Conservation (phyloP, 164 flowering plant genomes). For the Vitis rupestris region DNA sequence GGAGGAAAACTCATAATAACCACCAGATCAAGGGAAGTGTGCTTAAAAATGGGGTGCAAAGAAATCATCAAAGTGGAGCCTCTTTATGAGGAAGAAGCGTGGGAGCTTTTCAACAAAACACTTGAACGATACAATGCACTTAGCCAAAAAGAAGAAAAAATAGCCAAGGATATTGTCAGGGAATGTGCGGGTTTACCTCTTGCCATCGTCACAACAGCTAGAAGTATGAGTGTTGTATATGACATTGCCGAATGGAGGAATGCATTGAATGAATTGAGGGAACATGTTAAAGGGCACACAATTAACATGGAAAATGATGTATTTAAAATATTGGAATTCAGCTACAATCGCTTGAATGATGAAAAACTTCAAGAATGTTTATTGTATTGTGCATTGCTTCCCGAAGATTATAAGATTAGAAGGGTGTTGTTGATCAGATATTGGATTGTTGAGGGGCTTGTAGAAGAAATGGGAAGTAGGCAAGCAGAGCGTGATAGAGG, state of each 20-base stretch:
- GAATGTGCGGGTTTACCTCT: constrained; percentile 31
- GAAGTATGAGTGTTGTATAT: constrained; percentile 16
- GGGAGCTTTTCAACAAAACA: neutral
- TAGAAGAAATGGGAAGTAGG: constrained; percentile 12
- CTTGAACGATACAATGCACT: neutral
- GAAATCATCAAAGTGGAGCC: constrained; percentile 7
- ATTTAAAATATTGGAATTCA: constrained; percentile 5
- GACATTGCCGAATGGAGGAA: constrained; percentile 19
- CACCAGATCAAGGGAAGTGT: constrained; percentile 17
- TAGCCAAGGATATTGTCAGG: constrained; percentile 6
- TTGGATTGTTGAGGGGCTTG: constrained; percentile 22
- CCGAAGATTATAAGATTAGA: constrained; percentile 15
- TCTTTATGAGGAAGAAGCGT: neutral
- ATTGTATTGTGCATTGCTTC: constrained; percentile 21
- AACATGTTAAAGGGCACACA: neutral
- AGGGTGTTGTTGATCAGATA: neutral
- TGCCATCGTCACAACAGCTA: constrained; percentile 16
- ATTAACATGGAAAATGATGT: constrained; percentile 9
- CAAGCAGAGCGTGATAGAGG: constrained; percentile 16
- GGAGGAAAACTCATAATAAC: constrained; percentile 22
- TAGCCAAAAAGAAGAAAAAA: neutral
- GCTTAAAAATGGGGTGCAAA: constrained; percentile 19
- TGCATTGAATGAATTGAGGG: constrained; percentile 17
- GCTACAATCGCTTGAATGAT: constrained; percentile 15
- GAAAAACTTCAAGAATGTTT: constrained; percentile 11